Percentiles rank a stretch among this genome's conserved stretches.
Conservation (phyloP, 129 eudicot genomes). For the Tanacetum coccineum region DNA sequence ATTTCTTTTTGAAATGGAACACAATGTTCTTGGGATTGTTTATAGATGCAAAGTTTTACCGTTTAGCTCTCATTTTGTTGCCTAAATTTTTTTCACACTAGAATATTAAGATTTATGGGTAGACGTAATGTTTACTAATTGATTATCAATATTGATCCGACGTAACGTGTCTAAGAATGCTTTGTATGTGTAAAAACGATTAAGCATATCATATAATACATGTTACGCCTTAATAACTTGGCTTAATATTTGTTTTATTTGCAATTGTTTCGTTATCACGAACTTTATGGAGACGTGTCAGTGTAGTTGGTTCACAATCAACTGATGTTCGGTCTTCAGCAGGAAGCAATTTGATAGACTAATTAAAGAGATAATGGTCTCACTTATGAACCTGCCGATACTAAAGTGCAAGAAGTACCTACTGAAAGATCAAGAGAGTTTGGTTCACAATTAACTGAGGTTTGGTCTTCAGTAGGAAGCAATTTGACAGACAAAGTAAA, state of each 20-base stretch:
- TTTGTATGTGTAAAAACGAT: neutral
- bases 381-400: no score
- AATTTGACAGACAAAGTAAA: conserved; percentile 31
- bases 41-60: no score
- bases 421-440: no score
- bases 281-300: no score
- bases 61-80: no score
- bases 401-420: no score
- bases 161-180: conserved; percentile 9
- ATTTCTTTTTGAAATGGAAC: neutral
- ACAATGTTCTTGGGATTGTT: no score
- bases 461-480: conserved; percentile 30
- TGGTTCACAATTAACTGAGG: conserved; percentile 24
- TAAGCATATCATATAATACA: conserved; percentile 14
- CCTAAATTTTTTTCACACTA: neutral
- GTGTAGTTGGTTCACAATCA: no score
- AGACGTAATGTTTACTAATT: neutral
- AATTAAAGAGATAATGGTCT: no score
- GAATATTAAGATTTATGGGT: neutral
- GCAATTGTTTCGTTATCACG: no score
- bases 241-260: conserved; percentile 4
- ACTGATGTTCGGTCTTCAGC: conserved; percentile 36
- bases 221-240: neutral
- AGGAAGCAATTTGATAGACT: conserved; percentile 42
- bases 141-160: neutral